Evolutionary conservation across 2,329 filamentous ascomycete genomes (phyloP).

Genomic region (Cadophora sp.): DNA sequence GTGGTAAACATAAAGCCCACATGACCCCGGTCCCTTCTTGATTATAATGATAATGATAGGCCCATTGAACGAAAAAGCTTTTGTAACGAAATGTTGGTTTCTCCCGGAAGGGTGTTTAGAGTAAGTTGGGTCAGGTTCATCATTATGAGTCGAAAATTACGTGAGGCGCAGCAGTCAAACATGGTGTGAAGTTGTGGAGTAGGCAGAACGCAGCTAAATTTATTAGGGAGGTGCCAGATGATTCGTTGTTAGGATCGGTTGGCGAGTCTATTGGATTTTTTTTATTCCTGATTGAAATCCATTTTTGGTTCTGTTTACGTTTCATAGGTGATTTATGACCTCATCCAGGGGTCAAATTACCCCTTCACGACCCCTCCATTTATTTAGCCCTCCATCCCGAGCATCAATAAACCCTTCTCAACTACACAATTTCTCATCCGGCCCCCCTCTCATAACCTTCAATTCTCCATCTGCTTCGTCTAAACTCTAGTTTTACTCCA

Average conservation of each 20-base stretch:
- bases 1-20: neutral
- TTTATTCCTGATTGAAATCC: no score
- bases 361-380: neutral
- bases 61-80: neutral
- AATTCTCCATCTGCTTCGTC: no score
- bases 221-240: neutral
- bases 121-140: conserved; percentile 9
- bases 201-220: neutral
- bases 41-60: neutral
- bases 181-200: neutral
- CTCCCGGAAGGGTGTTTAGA: neutral
- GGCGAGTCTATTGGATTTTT: no score
- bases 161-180: neutral
- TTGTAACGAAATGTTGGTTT: neutral
- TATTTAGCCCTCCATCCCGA: neutral
- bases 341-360: neutral
- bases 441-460: no score
- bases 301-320: no score
- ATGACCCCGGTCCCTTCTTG: neutral
- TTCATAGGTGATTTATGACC: neutral
- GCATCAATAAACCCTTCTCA: neutral
- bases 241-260: no score
- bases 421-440: no score
- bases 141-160: conserved; percentile 22
- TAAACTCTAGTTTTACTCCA: conserved; percentile 49